Evolutionary conservation across 225 moss, liverwort and hornwort genomes (phyloP).

Genomic region (Antitrichia curtipendula): DNA sequence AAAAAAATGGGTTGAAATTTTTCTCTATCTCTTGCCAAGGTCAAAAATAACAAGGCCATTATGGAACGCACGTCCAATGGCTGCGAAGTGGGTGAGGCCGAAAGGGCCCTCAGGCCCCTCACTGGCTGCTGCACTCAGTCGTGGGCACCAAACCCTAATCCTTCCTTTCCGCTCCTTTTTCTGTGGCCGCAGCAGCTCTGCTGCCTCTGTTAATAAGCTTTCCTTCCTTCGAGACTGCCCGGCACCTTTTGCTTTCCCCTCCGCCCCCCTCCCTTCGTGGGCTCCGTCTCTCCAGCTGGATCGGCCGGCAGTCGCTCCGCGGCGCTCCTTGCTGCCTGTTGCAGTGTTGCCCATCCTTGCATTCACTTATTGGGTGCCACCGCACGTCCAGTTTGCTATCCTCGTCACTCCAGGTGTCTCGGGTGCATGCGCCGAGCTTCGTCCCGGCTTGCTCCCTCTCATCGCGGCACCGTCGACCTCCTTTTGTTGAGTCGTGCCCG

Average conservation of each 20-base stretch:
- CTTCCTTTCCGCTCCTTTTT: neutral
- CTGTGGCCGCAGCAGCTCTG: neutral
- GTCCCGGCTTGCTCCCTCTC: neutral
- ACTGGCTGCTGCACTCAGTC: neutral
- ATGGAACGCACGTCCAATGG: neutral
- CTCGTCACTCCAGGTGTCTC: neutral
- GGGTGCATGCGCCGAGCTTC: neutral
- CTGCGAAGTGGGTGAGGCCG: neutral
- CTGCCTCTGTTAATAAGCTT: neutral
- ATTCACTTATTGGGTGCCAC: neutral
- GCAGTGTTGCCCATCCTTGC: neutral
- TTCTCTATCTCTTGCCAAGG: neutral
- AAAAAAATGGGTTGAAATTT: no score
- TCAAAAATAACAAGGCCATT: neutral
- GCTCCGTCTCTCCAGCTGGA: conserved; percentile 4
- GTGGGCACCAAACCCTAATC: conserved; percentile 16
- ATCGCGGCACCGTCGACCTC: neutral
- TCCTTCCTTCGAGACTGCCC: neutral
- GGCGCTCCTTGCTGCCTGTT: neutral
- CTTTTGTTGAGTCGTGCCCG: neutral
- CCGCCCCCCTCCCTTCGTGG: neutral
- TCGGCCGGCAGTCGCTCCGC: neutral
- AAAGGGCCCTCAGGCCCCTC: neutral
- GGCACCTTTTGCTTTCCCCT: neutral
- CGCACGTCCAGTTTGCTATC: neutral